Conservation (phyloP, 495 filamentous ascomycete genomes). For the Neurospora sp. region DNA sequence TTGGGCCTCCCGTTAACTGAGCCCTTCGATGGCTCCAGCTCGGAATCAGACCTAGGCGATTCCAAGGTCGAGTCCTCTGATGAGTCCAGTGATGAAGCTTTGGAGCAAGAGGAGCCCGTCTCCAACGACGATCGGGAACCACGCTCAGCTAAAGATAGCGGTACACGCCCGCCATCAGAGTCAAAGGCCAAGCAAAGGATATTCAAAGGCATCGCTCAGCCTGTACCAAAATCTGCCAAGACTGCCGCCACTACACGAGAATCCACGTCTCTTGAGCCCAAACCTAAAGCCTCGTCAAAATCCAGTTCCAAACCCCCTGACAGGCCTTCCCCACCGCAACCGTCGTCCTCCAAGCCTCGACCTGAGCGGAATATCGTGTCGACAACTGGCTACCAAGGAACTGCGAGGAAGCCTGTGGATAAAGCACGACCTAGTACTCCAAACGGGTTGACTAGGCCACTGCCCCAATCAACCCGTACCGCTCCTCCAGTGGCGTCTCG, state of each 20-base stretch:
- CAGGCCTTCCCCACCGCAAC: not conserved
- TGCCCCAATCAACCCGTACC: not conserved
- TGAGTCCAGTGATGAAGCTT: not conserved
- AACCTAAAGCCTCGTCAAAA: not conserved
- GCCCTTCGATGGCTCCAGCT: slow-evolving; percentile 3
- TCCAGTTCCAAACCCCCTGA: not conserved
- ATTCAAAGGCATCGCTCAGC: slow-evolving; percentile 1
- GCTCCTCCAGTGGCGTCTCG: not conserved
- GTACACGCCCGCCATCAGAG: not conserved
- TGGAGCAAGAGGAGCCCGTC: slow-evolving; percentile 1
- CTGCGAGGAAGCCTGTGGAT: slow-evolving; percentile 11
- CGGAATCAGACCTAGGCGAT: not conserved
- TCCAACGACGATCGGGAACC: not conserved
- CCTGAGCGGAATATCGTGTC: not conserved
- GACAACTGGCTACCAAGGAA: slow-evolving; percentile 22
- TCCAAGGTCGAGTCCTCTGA: not conserved
- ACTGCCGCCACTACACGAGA: not conserved
- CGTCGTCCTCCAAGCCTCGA: not conserved
- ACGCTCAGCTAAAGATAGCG: not conserved
- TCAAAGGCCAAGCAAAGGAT: not conserved
- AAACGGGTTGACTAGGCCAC: not conserved
- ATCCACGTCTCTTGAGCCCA: not conserved
- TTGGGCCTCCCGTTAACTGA: slow-evolving; percentile 21
- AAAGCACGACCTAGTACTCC: not conserved
- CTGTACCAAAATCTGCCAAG: not conserved